phyloP scores from a whole-genome alignment of 108 stramenopile species.

The Nitzschia sp. region DNA sequence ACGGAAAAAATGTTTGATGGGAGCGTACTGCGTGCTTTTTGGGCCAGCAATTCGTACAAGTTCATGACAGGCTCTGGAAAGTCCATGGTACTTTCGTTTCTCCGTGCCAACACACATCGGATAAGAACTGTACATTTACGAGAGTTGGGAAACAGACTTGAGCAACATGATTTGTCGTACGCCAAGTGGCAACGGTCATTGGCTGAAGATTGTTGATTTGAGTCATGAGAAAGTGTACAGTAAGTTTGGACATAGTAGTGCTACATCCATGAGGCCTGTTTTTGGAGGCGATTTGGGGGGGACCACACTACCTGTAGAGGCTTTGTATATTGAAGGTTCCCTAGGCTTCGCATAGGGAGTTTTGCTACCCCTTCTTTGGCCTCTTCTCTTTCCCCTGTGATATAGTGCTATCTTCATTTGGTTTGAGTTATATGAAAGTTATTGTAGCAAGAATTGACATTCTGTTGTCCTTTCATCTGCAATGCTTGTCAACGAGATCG shows the following conservation, averaged over 20 bases:
- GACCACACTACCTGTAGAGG: neutral
- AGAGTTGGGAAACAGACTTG: neutral
- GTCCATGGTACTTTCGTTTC: neutral
- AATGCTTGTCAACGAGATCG: constrained; percentile 2
- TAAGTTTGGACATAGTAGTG: neutral
- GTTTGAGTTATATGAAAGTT: neutral
- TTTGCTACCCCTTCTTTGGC: neutral
- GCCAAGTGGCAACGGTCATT: neutral
- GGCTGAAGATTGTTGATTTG: neutral
- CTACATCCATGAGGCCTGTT: neutral
- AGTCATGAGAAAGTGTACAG: neutral
- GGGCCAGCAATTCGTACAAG: neutral
- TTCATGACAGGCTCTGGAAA: constrained; percentile 5
- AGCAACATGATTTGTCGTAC: neutral
- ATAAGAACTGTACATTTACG: neutral
- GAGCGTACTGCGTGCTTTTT: neutral
- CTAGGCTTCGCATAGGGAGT: neutral
- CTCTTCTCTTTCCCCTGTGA: neutral
- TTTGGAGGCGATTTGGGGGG: neutral
- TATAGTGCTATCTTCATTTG: neutral
- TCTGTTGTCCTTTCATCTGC: neutral
- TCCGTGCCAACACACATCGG: neutral
- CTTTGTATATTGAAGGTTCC: neutral
- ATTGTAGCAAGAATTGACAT: neutral
- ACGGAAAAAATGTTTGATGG: constrained; percentile 5